Evolutionary conservation across 2,329 filamentous ascomycete genomes (phyloP).

Genomic region (Aspergillus jensenii): DNA sequence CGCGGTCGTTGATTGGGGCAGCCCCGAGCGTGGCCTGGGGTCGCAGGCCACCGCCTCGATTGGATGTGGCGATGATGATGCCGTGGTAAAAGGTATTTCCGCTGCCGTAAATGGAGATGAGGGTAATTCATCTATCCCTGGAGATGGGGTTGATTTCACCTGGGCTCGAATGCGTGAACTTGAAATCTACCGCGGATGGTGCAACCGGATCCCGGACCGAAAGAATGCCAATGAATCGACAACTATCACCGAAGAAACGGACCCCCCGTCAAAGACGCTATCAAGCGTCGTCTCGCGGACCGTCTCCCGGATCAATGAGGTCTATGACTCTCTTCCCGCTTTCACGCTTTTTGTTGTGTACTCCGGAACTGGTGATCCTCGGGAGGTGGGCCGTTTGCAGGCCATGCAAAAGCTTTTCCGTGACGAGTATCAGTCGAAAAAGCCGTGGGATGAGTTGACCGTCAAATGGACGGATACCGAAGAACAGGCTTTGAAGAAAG

Average conservation of each 20-base stretch:
- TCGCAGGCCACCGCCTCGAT: slow-evolving; percentile 56
- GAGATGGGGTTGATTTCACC: slow-evolving; percentile 59
- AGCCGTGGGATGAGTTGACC: slow-evolving; percentile 61
- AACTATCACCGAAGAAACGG: slow-evolving; percentile 23
- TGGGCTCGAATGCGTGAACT: slow-evolving; percentile 64
- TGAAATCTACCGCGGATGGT: slow-evolving; percentile 61
- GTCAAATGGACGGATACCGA: slow-evolving; percentile 66
- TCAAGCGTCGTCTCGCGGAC: slow-evolving; percentile 50
- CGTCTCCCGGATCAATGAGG: slow-evolving; percentile 49
- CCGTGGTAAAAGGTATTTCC: slow-evolving; percentile 58
- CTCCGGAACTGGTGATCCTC: slow-evolving; percentile 63
- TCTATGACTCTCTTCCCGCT: slow-evolving; percentile 57
- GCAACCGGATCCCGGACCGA: slow-evolving; percentile 50
- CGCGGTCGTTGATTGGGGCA: slow-evolving; percentile 84
- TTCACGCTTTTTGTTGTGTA: slow-evolving; percentile 64
- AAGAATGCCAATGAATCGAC: slow-evolving; percentile 43
- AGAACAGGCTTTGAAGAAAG: slow-evolving; percentile 58
- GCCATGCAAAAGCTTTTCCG: slow-evolving; percentile 56
- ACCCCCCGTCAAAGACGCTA: slow-evolving; percentile 32
- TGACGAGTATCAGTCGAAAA: slow-evolving; percentile 58
- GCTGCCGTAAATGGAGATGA: slow-evolving; percentile 51
- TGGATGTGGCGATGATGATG: slow-evolving; percentile 57
- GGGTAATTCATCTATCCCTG: slow-evolving; percentile 44
- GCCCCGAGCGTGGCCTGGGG: slow-evolving; percentile 64
- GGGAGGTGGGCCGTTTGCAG: slow-evolving; percentile 57